These are phyloP conservation scores for Aspergillus unguis DNA, from an alignment of 2,329 filamentous ascomycete species.

Conservation along the genomic window DNA sequence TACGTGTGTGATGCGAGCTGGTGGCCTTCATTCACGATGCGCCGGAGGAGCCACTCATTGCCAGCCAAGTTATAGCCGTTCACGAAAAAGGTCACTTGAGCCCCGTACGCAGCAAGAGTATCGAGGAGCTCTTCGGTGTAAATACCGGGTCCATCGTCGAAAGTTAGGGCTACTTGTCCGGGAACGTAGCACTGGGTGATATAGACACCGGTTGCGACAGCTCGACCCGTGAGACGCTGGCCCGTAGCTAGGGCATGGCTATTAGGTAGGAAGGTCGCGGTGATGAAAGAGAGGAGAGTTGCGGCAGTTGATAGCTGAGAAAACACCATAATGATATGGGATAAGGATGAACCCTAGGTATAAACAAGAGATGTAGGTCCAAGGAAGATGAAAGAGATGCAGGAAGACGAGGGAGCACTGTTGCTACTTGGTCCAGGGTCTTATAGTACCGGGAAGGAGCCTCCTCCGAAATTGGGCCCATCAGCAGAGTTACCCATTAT, in stretches of 20 bases:
- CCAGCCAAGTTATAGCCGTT: conserved; percentile 38
- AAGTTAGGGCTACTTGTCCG: conserved; percentile 61
- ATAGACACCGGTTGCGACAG: conserved; percentile 39
- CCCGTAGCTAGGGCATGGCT: neutral
- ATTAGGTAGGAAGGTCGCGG: neutral
- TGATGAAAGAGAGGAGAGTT: conserved; percentile 2
- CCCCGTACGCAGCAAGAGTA: conserved; percentile 53
- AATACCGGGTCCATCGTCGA: conserved; percentile 61
- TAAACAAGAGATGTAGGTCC: neutral
- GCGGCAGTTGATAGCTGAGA: conserved; percentile 1
- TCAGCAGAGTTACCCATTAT: neutral
- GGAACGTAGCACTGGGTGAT: conserved; percentile 39
- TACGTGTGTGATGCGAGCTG: conserved; percentile 49
- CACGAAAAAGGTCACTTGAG: conserved; percentile 64
- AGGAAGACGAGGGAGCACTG: neutral
- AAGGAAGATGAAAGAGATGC: neutral
- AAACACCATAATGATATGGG: conserved; percentile 12
- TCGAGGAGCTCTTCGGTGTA: conserved; percentile 60
- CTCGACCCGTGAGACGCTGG: neutral
- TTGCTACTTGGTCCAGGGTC: neutral
- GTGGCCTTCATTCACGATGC: conserved; percentile 40
- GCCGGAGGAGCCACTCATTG: conserved; percentile 27
- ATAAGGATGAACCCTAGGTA: conserved; percentile 6
- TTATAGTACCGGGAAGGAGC: neutral
- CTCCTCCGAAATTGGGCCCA: neutral